Evolutionary conservation across 176 grass and related monocot genomes (phyloP), one percentile per base, ranked within the genome.

Genomic region (Oryza rufipogon): DNA sequence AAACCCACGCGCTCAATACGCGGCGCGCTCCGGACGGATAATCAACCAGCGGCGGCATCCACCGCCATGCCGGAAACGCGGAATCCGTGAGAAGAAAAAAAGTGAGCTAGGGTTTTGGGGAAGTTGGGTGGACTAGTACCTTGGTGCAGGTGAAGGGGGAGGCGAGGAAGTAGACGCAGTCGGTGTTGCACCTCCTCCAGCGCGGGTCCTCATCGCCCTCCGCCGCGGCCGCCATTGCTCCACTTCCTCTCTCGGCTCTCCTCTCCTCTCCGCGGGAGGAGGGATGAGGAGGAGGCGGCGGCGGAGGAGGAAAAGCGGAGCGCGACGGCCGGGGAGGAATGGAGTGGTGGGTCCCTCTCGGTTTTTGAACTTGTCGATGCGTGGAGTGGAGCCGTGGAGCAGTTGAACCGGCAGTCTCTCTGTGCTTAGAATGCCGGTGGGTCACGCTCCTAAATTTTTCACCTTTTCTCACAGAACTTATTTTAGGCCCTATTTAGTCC

Each of bases 141-240:
- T 85, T 85, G 64, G 71, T 23, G 71, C 82, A 85, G 76, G 70
- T 68, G 82, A 81, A 80, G 82, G 56, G 77, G 71, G 77, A 80
- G 38, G 54, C 39, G 71, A 89, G 76, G 71, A 89, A 89, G 81
- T 58, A 80, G 71, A 49, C 49, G 39, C 87, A 85, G 17, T 89
- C 77, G 5, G 77, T 81, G 71, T 61, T 76, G 41, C 70, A 42
- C 70, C 82, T 76, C 51, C 70, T 76, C 77, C 82, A 70, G 7
- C 76, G 28, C 8, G 39, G 26, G 47, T 88, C 81, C 48, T 88
- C 81, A 26, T 84, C 82, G 5, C 48, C 70, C 8, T 47, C 82
- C 36, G 7, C 49, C 70, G 26, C 63, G 34, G 25, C 47, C 36
- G 70, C 39, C 87, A 80, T 89, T 26, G 46, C 61, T 74, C 19